Base-by-base conservation (phyloP, 1,284 basidiomycete species). In the Pholiota adiposa region DNA sequence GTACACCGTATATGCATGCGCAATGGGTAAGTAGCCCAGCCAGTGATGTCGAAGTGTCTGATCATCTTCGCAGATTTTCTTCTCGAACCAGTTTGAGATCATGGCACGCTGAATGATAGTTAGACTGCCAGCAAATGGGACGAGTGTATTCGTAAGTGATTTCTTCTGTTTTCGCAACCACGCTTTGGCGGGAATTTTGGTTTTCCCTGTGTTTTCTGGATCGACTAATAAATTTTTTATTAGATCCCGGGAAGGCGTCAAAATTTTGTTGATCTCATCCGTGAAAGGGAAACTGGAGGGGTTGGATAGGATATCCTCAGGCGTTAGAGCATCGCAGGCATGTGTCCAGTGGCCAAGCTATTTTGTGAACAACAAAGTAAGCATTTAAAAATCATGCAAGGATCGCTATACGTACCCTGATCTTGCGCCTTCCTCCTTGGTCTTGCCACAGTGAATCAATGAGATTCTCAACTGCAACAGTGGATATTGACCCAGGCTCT, bases 71-170 rank as follows among this genome's bases (percentile, higher is more conserved):
- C 51, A 21, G 31, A 70, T 59, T 8, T 67, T 21, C 9, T 41
- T 29, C 27, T 70, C 62, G 51, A 70, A 65, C 67, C 69, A 73
- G 51, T 70, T 70, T 1, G 60, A 36, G 8, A 72, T 62, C 50
- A 64, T 63, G 0, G 67, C 63, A 9, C 59, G 56, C 23, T 70
- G 64, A 29, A 56, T 18, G 16, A 61, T 49, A 0, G 67, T 50
- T 0, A 73, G 58, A 29, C 52, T 51, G 3, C 66, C 66, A 7
- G 48, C 33, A 44, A 58, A 65, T 0, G 64, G 63, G 12, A 70
- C 59, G 4, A 60, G 21, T 16, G 33, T 36, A n/a, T 25, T 41
- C 7, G 25, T 21, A 12, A 56, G 18, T 7, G 34, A 21, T 48
- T 49, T 56, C 16, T 53, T 57, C 29, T 54, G 50, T 8, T 34